Conservation (phyloP, 306 rosid genomes). For the Lagenaria siceraria region DNA sequence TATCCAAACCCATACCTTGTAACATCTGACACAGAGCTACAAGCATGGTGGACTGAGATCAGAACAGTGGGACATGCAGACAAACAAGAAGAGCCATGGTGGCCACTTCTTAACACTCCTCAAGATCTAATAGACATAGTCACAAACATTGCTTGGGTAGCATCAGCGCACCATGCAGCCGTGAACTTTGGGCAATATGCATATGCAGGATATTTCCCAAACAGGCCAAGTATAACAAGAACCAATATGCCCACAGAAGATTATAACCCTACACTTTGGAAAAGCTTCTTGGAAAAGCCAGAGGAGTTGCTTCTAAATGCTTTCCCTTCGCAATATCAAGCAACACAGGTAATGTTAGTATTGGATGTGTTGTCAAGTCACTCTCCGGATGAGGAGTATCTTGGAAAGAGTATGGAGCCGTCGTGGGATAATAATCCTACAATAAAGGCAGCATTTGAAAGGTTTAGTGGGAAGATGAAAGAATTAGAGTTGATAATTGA, state of each 20-base stretch:
- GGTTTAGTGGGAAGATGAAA: slow-evolving; percentile 31
- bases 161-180: slow-evolving; percentile 66
- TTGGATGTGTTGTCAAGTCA: slow-evolving; percentile 50
- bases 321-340: slow-evolving; percentile 62
- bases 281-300: slow-evolving; percentile 31
- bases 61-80: slow-evolving; percentile 48
- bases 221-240: slow-evolving; percentile 48
- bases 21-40: slow-evolving; percentile 40
- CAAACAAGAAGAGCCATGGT: slow-evolving; percentile 68
- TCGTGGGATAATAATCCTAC: slow-evolving; percentile 47
- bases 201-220: slow-evolving; percentile 55
- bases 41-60: slow-evolving; percentile 76
- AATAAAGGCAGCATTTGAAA: slow-evolving; percentile 40
- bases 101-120: slow-evolving; percentile 42
- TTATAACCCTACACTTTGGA: slow-evolving; percentile 30
- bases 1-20: slow-evolving; percentile 23
- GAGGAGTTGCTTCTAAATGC: slow-evolving; percentile 24
- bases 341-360: slow-evolving; percentile 40
- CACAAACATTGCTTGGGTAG: slow-evolving; percentile 43
- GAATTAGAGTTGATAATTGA: slow-evolving; percentile 38
- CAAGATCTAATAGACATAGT: slow-evolving; percentile 41
- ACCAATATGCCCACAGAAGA: slow-evolving; percentile 53
- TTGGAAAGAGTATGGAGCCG: slow-evolving; percentile 45
- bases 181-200: slow-evolving; percentile 65
- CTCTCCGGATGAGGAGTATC: slow-evolving; percentile 66